phyloP scores from a whole-genome alignment of 1,139 yeast species.

The Magnusiomyces suaveolens region DNA sequence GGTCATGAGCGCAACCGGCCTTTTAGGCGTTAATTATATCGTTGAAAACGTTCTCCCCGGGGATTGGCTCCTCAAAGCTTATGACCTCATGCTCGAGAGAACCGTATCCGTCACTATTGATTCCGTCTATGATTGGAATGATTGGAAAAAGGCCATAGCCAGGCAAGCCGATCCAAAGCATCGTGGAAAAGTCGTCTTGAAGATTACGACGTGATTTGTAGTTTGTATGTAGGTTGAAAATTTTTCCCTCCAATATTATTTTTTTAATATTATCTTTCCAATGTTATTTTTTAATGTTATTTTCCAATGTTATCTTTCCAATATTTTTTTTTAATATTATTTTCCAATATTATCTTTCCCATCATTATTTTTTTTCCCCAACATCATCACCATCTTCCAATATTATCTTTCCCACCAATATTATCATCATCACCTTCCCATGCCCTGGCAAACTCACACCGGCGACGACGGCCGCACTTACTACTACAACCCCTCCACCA shows the following conservation, averaged over 20 bases:
- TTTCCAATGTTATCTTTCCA: too few species aligned
- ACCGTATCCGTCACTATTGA: constrained; percentile 44
- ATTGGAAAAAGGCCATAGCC: constrained; percentile 43
- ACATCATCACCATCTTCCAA: not conserved
- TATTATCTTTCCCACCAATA: not conserved
- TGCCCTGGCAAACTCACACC: constrained; percentile 57
- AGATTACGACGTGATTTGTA: not conserved
- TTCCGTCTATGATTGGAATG: constrained; percentile 40
- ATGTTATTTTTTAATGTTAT: too few species aligned
- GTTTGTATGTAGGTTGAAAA: too few species aligned
- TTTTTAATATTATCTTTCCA: too few species aligned
- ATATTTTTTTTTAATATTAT: too few species aligned
- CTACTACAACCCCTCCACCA: constrained; percentile 57
- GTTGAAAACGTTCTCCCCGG: constrained; percentile 21
- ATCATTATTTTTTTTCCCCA: not conserved
- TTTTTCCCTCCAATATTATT: too few species aligned
- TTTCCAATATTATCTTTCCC: too few species aligned
- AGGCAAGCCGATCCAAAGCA: constrained; percentile 41
- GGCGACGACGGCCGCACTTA: constrained; percentile 63
- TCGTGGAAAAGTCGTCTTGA: constrained; percentile 51
- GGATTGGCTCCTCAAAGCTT: constrained; percentile 27
- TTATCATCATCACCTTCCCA: too few species aligned
- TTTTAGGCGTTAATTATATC: constrained; percentile 28
- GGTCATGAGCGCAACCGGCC: constrained; percentile 22
- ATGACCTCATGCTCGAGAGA: constrained; percentile 36